Conservation (phyloP, 441 rosid genomes). For the Flueggea neowawraea region DNA sequence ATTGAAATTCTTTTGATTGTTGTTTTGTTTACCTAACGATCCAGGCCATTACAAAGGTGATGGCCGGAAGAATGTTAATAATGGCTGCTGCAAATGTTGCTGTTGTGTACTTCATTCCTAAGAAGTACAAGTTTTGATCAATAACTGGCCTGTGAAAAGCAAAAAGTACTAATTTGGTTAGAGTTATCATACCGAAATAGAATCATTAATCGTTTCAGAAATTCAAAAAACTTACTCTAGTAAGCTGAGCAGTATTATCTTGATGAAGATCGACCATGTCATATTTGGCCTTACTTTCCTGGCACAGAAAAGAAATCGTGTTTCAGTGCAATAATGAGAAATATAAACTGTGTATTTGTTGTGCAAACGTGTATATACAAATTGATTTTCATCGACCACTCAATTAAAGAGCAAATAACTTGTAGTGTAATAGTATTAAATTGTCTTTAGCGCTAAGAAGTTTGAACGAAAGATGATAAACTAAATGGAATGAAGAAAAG, state of each 20-base stretch:
- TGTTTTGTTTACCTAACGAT: conserved; percentile 34
- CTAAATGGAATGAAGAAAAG: conserved; percentile 3
- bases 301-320: conserved; percentile 3
- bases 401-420: too few relatives aligned
- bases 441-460: too few relatives aligned
- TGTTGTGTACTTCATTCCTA: conserved; percentile 84
- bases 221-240: conserved; percentile 73
- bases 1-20: background rate
- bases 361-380: too few relatives aligned
- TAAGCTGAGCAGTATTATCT: conserved; percentile 57
- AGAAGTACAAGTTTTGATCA: conserved; percentile 76
- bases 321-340: too few relatives aligned
- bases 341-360: too few relatives aligned
- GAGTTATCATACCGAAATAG: too few relatives aligned
- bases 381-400: too few relatives aligned
- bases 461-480: background rate
- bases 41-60: conserved; percentile 81
- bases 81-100: conserved; percentile 92
- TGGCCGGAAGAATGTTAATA: conserved; percentile 81
- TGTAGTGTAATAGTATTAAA: too few relatives aligned
- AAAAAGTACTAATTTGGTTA: background rate
- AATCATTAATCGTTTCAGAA: too few relatives aligned
- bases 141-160: conserved; percentile 65
- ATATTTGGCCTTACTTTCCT: conserved; percentile 88
- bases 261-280: conserved; percentile 63